Conservation (phyloP, 768 basidiomycete genomes). For the Lactarius quietus region DNA sequence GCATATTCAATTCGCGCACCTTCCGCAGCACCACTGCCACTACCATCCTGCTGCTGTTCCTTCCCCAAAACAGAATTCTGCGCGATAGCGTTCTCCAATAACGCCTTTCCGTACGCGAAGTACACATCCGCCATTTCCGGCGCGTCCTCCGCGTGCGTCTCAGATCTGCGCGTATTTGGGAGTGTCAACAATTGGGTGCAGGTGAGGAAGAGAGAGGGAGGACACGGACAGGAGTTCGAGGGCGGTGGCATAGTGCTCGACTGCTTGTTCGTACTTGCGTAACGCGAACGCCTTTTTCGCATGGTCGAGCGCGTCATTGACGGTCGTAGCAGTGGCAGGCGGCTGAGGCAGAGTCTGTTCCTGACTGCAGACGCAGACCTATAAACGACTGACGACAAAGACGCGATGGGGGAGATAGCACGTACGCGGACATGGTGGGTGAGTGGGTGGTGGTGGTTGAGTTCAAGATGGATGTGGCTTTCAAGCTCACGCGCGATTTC, state of each 20-base stretch:
- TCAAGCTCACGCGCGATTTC: background rate
- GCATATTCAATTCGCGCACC: too few relatives aligned
- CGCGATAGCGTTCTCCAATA: conserved; percentile 87
- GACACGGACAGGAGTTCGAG: conserved; percentile 74
- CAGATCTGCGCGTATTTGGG: conserved; percentile 45
- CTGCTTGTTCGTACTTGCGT: conserved; percentile 80
- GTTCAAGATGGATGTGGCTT: background rate
- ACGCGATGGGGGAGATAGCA: background rate
- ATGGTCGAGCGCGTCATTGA: conserved; percentile 65
- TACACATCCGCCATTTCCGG: conserved; percentile 86
- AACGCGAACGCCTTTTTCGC: conserved; percentile 88
- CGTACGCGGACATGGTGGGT: conserved; percentile 22
- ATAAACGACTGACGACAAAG: background rate
- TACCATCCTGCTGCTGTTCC: conserved; percentile 56
- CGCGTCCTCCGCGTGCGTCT: conserved; percentile 72
- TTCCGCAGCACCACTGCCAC: conserved; percentile 35
- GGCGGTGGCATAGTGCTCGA: conserved; percentile 79
- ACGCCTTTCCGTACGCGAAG: conserved; percentile 87
- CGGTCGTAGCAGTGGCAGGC: conserved; percentile 32
- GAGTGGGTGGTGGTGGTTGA: background rate
- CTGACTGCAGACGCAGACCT: background rate
- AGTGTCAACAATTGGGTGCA: too few relatives aligned
- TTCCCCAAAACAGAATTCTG: conserved; percentile 88
- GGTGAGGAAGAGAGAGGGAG: background rate
- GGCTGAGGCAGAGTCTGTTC: conserved; percentile 3